These are phyloP conservation scores for Salinomyces thailandicus DNA, from an alignment of 2,329 filamentous ascomycete species.

Conservation along the genomic window DNA sequence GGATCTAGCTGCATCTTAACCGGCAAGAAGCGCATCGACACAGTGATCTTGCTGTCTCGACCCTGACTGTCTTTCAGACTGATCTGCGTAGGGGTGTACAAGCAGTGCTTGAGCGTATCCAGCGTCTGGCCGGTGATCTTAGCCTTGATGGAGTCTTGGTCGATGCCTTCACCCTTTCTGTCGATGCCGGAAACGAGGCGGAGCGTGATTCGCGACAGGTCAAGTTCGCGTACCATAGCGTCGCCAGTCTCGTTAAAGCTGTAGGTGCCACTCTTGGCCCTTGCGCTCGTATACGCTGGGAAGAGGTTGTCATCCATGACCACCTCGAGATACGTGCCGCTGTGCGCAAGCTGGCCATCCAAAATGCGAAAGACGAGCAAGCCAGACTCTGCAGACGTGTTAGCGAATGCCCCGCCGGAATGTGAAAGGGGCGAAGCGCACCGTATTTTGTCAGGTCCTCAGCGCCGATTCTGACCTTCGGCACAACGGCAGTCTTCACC, in stretches of 20 bases:
- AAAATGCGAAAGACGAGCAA: conserved; percentile 90
- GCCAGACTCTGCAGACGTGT: conserved; percentile 58
- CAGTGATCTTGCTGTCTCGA: conserved; percentile 65
- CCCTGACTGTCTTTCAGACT: conserved; percentile 71
- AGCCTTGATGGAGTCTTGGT: conserved; percentile 66
- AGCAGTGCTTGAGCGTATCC: conserved; percentile 65
- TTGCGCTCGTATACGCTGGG: conserved; percentile 74
- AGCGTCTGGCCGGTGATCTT: conserved; percentile 77
- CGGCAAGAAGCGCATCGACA: conserved; percentile 90
- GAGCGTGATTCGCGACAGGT: conserved; percentile 86
- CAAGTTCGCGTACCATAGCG: conserved; percentile 92
- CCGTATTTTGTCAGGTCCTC: conserved; percentile 74
- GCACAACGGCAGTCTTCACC: conserved; percentile 44
- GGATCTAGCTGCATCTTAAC: conserved; percentile 90
- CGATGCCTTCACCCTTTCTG: conserved; percentile 55
- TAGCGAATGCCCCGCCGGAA: conserved; percentile 20
- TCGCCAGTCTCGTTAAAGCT: conserved; percentile 88
- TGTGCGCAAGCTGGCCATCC: conserved; percentile 72
- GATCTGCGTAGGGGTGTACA: conserved; percentile 84
- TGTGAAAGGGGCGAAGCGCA: conserved; percentile 29
- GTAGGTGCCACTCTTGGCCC: conserved; percentile 55
- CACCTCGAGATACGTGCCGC: conserved; percentile 70
- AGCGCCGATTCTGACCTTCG: conserved; percentile 66
- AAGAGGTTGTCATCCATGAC: conserved; percentile 92
- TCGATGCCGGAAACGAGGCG: conserved; percentile 74